These are phyloP conservation scores for Penicillium salamii DNA, from an alignment of 495 filamentous ascomycete species.

Conservation along the genomic window DNA sequence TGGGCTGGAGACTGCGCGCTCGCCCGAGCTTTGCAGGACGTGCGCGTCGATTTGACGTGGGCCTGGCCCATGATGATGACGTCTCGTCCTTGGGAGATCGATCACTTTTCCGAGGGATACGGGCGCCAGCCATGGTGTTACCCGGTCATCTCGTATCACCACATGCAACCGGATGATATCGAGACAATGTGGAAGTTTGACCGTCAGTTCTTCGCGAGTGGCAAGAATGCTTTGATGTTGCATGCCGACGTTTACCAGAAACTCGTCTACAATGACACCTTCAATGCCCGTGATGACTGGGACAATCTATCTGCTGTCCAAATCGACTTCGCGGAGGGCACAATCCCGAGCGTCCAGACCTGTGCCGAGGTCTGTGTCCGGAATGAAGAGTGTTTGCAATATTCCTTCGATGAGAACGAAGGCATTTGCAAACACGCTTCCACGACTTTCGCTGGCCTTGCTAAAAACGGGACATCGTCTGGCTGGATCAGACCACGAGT, in stretches of 20 bases:
- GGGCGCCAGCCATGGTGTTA: constrained; percentile 49
- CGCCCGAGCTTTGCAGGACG: constrained; percentile 36
- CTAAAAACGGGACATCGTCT: constrained; percentile 23
- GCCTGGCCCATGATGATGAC: constrained; percentile 42
- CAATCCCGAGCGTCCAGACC: constrained; percentile 22
- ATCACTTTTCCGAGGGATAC: constrained; percentile 37
- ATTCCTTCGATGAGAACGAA: constrained; percentile 30
- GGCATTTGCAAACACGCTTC: constrained; percentile 33
- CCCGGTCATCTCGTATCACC: constrained; percentile 47
- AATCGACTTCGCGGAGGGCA: constrained; percentile 18
- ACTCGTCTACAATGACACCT: constrained; percentile 20
- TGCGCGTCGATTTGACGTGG: constrained; percentile 30
- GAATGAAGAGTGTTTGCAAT: constrained; percentile 41
- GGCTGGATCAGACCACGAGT: constrained; percentile 33
- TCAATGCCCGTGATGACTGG: constrained; percentile 26
- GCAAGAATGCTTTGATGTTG: constrained; percentile 26
- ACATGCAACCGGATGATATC: constrained; percentile 42
- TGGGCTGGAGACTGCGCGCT: constrained; percentile 43
- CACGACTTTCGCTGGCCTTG: constrained; percentile 22
- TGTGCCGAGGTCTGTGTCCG: constrained; percentile 38
- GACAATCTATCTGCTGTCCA: constrained; percentile 28
- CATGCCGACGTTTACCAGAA: constrained; percentile 34
- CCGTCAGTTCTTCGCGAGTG: constrained; percentile 40
- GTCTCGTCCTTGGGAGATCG: constrained; percentile 32
- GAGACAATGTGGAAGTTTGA: constrained; percentile 45